Conservation (phyloP, 2,329 filamentous ascomycete species). For the Pseudophaeomoniella oleicola region DNA sequence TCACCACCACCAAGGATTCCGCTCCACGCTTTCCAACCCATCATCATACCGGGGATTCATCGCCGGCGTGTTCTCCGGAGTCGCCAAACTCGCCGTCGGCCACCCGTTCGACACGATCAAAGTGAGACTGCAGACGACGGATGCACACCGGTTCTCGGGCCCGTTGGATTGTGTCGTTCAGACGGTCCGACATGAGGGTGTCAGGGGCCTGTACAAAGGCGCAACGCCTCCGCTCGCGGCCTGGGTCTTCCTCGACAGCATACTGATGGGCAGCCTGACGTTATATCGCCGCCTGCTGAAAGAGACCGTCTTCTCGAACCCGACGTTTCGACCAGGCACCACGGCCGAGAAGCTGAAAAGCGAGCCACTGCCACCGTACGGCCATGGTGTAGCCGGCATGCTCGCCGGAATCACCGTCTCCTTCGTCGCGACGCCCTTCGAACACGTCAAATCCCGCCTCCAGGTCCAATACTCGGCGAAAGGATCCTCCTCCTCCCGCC, state of each 20-base stretch:
- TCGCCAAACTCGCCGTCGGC: conserved; percentile 56
- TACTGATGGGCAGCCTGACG: conserved; percentile 84
- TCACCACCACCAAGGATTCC: no score
- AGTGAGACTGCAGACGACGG: conserved; percentile 81
- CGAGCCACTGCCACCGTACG: conserved; percentile 51
- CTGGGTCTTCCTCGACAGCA: conserved; percentile 96
- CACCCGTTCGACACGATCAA: conserved; percentile 86
- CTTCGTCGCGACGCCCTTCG: conserved; percentile 84
- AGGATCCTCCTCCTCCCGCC: conserved; percentile 52
- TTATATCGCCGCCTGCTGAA: conserved; percentile 76
- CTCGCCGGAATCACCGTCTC: conserved; percentile 80
- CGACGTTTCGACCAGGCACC: conserved; percentile 20
- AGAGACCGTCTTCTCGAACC: conserved; percentile 59
- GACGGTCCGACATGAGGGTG: conserved; percentile 73
- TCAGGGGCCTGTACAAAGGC: conserved; percentile 82
- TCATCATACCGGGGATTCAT: conserved; percentile 82
- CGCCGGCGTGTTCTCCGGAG: conserved; percentile 86
- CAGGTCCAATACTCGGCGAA: conserved; percentile 83
- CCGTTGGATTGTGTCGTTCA: conserved; percentile 74
- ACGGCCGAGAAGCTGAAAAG: conserved; percentile 6
- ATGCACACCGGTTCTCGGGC: conserved; percentile 62
- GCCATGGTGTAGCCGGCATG: conserved; percentile 77
- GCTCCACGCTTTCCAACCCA: not conserved
- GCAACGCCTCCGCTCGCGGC: conserved; percentile 82
- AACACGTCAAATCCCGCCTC: conserved; percentile 86